Percentiles rank a stretch among this genome's conserved stretches.
Conservation (phyloP, 306 rosid genomes). For the Quercus ilex region DNA sequence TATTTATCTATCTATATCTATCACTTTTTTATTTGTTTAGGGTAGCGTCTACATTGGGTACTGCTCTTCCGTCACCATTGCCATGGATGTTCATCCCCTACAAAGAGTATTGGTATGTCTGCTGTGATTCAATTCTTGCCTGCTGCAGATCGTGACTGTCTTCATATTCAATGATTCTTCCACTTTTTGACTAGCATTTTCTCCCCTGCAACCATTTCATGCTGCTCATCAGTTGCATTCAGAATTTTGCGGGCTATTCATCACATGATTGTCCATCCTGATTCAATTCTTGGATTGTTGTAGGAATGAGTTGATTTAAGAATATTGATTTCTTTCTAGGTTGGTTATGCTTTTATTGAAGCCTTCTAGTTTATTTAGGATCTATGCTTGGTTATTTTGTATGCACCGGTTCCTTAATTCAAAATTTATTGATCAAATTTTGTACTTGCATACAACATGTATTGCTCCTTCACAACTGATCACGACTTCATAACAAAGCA, state of each 20-base stretch:
- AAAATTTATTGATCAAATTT: not conserved
- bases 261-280: not conserved
- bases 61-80: conserved; percentile 62
- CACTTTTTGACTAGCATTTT: not conserved
- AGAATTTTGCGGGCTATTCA: not conserved
- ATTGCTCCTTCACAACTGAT: not conserved
- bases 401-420: not conserved
- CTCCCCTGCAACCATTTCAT: not conserved
- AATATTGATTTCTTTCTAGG: not conserved
- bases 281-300: not conserved
- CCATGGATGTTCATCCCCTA: conserved; percentile 80
- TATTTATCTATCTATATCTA: not conserved
- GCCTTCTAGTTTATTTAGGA: not conserved
- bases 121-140: conserved; percentile 57
- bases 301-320: not conserved
- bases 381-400: not conserved
- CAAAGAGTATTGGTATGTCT: conserved; percentile 73
- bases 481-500: not conserved
- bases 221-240: not conserved
- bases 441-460: not conserved
- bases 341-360: not conserved
- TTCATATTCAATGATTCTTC: not conserved
- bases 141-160: conserved; percentile 37
- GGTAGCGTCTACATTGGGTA: conserved; percentile 42
- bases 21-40: conserved; percentile 31